Base-by-base conservation (phyloP, 2,329 filamentous ascomycete genomes). In the Fonsecaea pedrosoi region DNA sequence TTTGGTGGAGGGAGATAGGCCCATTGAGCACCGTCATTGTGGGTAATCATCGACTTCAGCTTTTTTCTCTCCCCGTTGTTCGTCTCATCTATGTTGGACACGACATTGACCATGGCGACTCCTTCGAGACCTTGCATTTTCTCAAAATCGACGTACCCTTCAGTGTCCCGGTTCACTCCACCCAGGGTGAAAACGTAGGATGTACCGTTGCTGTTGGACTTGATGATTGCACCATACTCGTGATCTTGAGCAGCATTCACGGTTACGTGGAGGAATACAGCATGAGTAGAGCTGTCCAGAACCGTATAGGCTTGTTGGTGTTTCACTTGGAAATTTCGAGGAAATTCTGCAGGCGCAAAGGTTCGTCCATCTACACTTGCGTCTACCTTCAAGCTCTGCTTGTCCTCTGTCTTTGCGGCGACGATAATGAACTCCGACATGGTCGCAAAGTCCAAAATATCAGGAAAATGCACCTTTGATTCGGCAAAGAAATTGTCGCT, bases 141-240 rank as follows among this genome's bases (percentile, higher is more conserved):
- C 77, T 99, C 95, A 78, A 96, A 99, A 76, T 99, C 95, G 54
- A 97, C 94, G 74, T 89, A 97, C 53, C 89, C 93, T 1, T 77
- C 73, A 12, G 85, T 81, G 75, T 97, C 89, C 72, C 92, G 87
- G 78, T 98, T 97, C 75, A 98, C 92, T 21, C 87, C 87, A 57
- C 87, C 83, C 30, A 95, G 84, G 78, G 92, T 96, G 70, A 96
- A 82, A 12, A 97, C 92, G 75, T 97, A 99, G 1, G 91, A 95
- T 0, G 95, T 99, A 62, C 95, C 95, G 76, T 99, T 98, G 74
- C 93, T 97, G 82, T 99, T 99, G 76, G 93, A 97, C 86, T 98
- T 99, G 79, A 99, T 88, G 73, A 99, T 92, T 30, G 90, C 90
- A 42, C 95, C 95, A 73, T 91, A 93, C 67, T 90, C 87, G 59